Evolutionary conservation across 2,329 filamentous ascomycete species (phyloP), one percentile per base, ranked within the genome.

Genomic region (Epicoccum sorghinum): DNA sequence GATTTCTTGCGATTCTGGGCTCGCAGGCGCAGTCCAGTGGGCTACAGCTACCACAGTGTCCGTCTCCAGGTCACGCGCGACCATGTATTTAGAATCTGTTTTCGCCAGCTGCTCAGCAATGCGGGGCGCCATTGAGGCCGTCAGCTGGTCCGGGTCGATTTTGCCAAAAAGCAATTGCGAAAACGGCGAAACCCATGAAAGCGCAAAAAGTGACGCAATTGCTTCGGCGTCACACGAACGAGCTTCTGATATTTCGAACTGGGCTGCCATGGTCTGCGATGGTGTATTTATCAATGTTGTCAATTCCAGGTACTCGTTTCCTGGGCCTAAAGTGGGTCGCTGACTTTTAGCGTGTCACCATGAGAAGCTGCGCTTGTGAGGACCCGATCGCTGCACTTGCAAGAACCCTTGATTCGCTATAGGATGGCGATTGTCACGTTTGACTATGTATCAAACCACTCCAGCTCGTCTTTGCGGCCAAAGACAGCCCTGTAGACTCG

Each of bases 391-490:
- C 18, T 18, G 18, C 18, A 18, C 18, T 18, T 18, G 18, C 18
- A 18, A 18, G 18, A 18, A 18, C 18, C 18, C 18, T 18, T 18
- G 18, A 18, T 18, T 18, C 18, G 18, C 18, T 9, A 29, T 3
- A 3, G 23, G 8, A 5, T 32, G 8, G 5, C 7, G 9, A 38
- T 8, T 10, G 5, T n/a, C n/a, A 14, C 24, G 25, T 23, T 23
- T 13, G 18, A 18, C 39, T 49, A 73, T 12, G 69, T 72, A 39
- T 73, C 70, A 52, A 73, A 73, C 70, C 69, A 73, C 49, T 71
- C 67, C 36, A 73, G 49, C 46, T 37, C 52, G 57, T 73, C 70
- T 7, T 64, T 54, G 47, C 65, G 66, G 8, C 53, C 59, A 36
- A 73, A 72, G n/a, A 73, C 64, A 1, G 70, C 70, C 25, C 69